Evolutionary conservation across 805 yeast species (phyloP).

Genomic region (Saccharomyces paradoxus): DNA sequence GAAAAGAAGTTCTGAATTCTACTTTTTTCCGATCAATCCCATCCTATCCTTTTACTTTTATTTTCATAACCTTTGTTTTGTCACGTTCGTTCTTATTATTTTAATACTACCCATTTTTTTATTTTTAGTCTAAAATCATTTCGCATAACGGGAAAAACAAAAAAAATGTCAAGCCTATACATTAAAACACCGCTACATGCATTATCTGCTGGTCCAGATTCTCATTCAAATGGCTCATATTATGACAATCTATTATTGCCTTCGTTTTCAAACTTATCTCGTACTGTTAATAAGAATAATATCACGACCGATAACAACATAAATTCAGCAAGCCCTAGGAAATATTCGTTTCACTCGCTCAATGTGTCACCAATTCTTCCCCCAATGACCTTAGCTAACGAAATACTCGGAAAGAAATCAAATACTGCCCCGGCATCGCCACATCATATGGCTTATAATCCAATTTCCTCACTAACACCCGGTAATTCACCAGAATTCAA

Average conservation of each 20-base stretch:
- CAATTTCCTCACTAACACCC: constrained; percentile 14
- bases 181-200: background rate
- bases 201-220: constrained; percentile 4
- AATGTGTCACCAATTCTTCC: background rate
- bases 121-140: background rate
- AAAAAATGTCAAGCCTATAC: constrained; percentile 7
- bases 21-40: background rate
- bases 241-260: background rate
- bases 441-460: constrained; percentile 3
- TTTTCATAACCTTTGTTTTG: background rate
- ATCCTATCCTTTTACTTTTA: background rate
- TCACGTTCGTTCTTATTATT: background rate
- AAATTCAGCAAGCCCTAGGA: background rate
- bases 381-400: background rate
- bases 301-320: background rate
- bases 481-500: constrained; percentile 18
- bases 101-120: background rate
- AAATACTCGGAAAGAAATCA: constrained; percentile 12
- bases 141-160: background rate
- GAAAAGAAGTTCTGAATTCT: background rate
- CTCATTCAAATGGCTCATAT: background rate
- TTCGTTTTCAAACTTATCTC: background rate
- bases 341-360: background rate
- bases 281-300: background rate
- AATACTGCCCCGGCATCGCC: constrained; percentile 30